Percentiles rank a stretch among this genome's conserved stretches.
phyloP scores from a whole-genome alignment of 352 stramenopile species.

The Phytopythium montanum region DNA sequence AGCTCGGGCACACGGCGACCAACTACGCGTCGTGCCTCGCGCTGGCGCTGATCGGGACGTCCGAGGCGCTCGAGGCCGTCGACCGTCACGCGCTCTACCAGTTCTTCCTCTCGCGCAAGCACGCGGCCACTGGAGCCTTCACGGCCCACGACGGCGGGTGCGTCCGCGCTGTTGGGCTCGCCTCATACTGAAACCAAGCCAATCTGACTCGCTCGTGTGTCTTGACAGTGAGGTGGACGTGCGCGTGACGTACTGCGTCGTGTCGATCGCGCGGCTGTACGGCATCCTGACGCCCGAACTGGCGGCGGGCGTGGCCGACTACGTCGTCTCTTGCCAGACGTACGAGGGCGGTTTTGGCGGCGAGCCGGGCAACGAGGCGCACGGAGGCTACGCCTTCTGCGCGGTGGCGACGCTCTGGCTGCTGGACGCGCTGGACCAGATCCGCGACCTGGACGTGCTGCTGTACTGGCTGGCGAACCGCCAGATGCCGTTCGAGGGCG shows the following conservation, averaged over 20 bases:
- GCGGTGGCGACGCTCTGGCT: slow-evolving; percentile 93
- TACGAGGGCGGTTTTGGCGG: slow-evolving; percentile 97
- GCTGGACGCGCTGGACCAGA: slow-evolving; percentile 62
- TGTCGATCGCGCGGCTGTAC: slow-evolving; percentile 92
- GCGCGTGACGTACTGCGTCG: slow-evolving; percentile 96
- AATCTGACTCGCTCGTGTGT: neutral
- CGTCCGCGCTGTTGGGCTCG: neutral
- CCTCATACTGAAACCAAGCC: neutral
- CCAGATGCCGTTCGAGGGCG: slow-evolving; percentile 94
- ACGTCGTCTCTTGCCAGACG: slow-evolving; percentile 92
- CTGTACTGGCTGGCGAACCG: slow-evolving; percentile 90
- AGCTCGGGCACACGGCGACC: slow-evolving; percentile 85
- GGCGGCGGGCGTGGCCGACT: slow-evolving; percentile 69
- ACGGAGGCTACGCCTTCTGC: slow-evolving; percentile 98
- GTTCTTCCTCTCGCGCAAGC: slow-evolving; percentile 90
- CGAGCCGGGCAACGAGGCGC: slow-evolving; percentile 93
- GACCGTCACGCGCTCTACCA: slow-evolving; percentile 79
- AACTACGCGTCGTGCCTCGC: slow-evolving; percentile 96
- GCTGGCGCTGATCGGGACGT: slow-evolving; percentile 90
- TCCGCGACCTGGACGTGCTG: slow-evolving; percentile 48
- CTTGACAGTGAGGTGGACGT: slow-evolving; percentile 91
- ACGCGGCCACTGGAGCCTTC: slow-evolving; percentile 86
- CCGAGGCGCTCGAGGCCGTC: slow-evolving; percentile 69
- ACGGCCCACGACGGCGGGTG: slow-evolving; percentile 96
- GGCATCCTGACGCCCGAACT: slow-evolving; percentile 92